Evolutionary conservation across 1,139 yeast species (phyloP), one percentile per base, ranked within the genome.

Genomic region (Yamadazyma buinensis): DNA sequence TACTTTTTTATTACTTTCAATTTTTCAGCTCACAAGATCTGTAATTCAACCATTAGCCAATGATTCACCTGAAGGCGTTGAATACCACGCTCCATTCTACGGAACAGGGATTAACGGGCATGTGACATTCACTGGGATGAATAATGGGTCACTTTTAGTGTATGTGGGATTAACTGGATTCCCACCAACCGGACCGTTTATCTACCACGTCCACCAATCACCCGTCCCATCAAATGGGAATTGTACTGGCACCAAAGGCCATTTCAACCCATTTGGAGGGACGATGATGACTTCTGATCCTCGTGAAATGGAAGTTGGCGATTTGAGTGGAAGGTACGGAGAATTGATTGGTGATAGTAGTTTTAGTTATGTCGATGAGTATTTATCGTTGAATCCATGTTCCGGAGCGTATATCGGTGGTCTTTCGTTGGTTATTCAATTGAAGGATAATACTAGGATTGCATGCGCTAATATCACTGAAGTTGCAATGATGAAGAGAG

Each of bases 251-350:
- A 62, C 74, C 19, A 37, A 38, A 31, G 57, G 40, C 15, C 71
- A 64, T 49, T 62, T 67, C 43, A 57, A 68, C 47, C 73, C 58
- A 26, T 67, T 50, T 54, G 45, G 51, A 33, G 74, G 74, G 15
- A 39, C 46, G 19, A 46, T 45, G 5, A 52, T 50, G 25, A 56
- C 64, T 22, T 51, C 61, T 15, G 37, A 46, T 12, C 42, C 52
- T 9, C 57, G 55, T 12, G 57, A 48, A 23, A 44, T 43, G 40
- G 68, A 66, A 47, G 59, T 60, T 26, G 70, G 73, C 34, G 72
- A 67, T 43, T 62, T 68, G 40, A 54, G 71, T 19, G 71, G 72
- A 30, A 65, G 60, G 48, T 67, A 66, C 46, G 72, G 72, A 23
- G 40, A 37, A 28, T 52, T 66, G 31, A 34, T 46, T 7, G 59